Evolutionary conservation across 257 asterid species (phyloP), one percentile per base, ranked within the genome.

Genomic region (Solanum clarkiae): DNA sequence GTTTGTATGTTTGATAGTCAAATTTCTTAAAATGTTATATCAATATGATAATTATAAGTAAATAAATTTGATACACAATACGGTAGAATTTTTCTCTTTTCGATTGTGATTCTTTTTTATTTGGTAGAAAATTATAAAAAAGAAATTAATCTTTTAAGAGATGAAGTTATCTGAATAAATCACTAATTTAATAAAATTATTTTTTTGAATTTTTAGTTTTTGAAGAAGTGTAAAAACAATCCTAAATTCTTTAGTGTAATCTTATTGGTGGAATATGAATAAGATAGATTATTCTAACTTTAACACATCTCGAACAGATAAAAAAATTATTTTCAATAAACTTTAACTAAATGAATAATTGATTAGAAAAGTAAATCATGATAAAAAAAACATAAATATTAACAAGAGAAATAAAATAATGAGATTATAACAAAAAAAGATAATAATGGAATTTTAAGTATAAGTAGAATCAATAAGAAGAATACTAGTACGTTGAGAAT

Each of bases 201-300:
- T 12, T 63, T 63, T 1, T 1, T 5, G 3, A 13, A 53, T 4
- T 63, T 63, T 24, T 6, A 6, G 17, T 55, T 55, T 16, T 2
- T 1, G 0, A 8, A 55, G 7, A 1, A 16, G 10, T 16, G 7
- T 1, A 4, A 53, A 4, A 49, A 3, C 0, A 49, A 49, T 4
- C 3, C 4, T 10, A 36, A 36, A 36, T 36, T 36, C 36, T 47
- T 47, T 3, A 11, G 1, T 15, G 59, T 15, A 54, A 54, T 54
- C 0, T 15, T 54, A 54, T 13, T 4, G 2, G 57, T 53, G 0
- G 14, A 5, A 6, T 15, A 4, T 53, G 53, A 51, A 4, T 4
- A 13, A 32, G 4, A 4, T 2, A 32, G 36, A 32, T 32, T 49
- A 49, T 49, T 49, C 1, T 49, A 10, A 10, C 1, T 12, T 51